Conservation (phyloP, 106 monocot genomes). For the Dioscorea dumetorum region DNA sequence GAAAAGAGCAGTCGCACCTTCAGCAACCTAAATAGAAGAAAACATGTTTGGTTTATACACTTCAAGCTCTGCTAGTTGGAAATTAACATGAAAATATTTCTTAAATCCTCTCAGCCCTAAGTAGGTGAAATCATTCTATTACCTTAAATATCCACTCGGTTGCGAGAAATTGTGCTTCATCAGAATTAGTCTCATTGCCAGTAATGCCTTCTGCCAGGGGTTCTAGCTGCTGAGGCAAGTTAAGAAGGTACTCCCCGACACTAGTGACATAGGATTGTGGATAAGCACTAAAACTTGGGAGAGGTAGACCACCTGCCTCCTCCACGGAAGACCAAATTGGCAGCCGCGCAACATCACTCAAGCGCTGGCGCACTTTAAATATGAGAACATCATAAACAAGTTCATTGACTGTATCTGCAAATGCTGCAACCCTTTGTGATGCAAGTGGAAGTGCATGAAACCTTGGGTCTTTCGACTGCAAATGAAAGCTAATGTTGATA, state of each 20-base stretch:
- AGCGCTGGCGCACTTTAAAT: slow-evolving; percentile 73
- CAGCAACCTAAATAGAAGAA: slow-evolving; percentile 57
- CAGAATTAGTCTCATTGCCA: slow-evolving; percentile 37
- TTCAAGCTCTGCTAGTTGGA: background rate
- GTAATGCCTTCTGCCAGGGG: slow-evolving; percentile 80
- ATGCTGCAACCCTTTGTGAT: slow-evolving; percentile 86
- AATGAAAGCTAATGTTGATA: background rate
- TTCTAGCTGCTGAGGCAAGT: slow-evolving; percentile 90
- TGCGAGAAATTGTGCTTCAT: slow-evolving; percentile 91
- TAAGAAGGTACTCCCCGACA: slow-evolving; percentile 93
- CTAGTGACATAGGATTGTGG: slow-evolving; percentile 93
- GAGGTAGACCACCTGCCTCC: slow-evolving; percentile 62
- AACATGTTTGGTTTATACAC: background rate
- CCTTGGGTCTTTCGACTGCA: slow-evolving; percentile 96
- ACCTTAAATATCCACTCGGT: slow-evolving; percentile 99
- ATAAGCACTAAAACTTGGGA: slow-evolving; percentile 92
- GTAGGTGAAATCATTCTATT: slow-evolving; percentile 7
- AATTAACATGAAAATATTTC: background rate
- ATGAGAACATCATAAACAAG: slow-evolving; percentile 96
- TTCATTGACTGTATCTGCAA: slow-evolving; percentile 93
- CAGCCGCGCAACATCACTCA: slow-evolving; percentile 69
- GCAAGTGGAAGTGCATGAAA: slow-evolving; percentile 95
- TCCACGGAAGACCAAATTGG: slow-evolving; percentile 93
- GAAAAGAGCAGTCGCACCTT: slow-evolving; percentile 85
- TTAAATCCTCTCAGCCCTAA: background rate